Conservation (phyloP, 2,329 filamentous ascomycete genomes). For the Neodidymelliopsis sp. region DNA sequence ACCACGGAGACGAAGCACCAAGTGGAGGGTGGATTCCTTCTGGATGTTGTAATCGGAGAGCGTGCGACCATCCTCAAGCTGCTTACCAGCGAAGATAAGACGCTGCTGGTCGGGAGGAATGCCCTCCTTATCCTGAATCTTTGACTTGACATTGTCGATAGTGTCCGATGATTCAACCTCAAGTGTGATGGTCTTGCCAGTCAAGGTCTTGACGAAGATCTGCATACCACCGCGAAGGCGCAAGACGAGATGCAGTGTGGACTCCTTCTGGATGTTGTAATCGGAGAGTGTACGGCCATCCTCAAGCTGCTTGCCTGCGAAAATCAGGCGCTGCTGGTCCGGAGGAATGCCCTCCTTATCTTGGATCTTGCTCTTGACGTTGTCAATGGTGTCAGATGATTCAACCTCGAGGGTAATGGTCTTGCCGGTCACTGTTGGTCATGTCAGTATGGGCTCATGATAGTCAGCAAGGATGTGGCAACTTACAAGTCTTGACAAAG, state of each 20-base stretch:
- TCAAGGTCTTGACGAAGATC: slow-evolving; percentile 70
- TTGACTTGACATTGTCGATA: slow-evolving; percentile 95
- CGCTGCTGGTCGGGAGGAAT: slow-evolving; percentile 97
- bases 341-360: slow-evolving; percentile 67
- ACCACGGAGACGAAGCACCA: slow-evolving; percentile 86
- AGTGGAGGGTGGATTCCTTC: slow-evolving; percentile 86
- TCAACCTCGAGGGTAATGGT: slow-evolving; percentile 58
- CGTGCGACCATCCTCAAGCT: slow-evolving; percentile 92
- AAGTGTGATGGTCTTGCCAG: slow-evolving; percentile 70
- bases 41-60: slow-evolving; percentile 95
- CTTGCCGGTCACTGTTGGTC: slow-evolving; percentile 63
- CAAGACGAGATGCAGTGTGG: slow-evolving; percentile 77
- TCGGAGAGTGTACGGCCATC: slow-evolving; percentile 64
- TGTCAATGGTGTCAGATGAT: slow-evolving; percentile 51
- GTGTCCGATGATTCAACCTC: slow-evolving; percentile 79
- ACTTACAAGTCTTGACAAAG: slow-evolving; percentile 65
- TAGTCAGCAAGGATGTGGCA: slow-evolving; percentile 31
- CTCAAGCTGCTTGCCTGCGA: slow-evolving; percentile 66
- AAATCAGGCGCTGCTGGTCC: slow-evolving; percentile 66
- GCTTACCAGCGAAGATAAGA: slow-evolving; percentile 94
- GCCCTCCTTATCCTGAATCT: slow-evolving; percentile 98
- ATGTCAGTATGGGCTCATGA: slow-evolving; percentile 34
- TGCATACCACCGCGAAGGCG: slow-evolving; percentile 71
- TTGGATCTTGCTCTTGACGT: slow-evolving; percentile 58
- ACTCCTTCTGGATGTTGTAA: slow-evolving; percentile 67